phyloP scores from a whole-genome alignment of 768 basidiomycete genomes.

The Panaeolus cyanescens region DNA sequence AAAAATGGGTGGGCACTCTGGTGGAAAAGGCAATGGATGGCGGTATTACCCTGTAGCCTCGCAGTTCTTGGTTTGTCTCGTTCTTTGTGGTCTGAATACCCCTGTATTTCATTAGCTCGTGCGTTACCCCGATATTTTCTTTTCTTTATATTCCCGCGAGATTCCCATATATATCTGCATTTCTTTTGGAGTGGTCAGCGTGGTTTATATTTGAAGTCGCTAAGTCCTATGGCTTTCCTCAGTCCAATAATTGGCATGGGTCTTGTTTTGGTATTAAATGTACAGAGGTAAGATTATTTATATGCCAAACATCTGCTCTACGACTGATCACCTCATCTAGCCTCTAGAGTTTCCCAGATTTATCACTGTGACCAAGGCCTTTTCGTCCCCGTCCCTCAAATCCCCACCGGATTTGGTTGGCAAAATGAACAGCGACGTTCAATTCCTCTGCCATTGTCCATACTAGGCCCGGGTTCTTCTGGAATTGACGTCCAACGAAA shows the following conservation, averaged over 20 bases:
- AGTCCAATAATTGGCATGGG: no score
- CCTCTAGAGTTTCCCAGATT: neutral
- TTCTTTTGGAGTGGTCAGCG: no score
- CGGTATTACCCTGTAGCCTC: conserved; percentile 41
- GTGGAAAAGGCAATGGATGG: conserved; percentile 77
- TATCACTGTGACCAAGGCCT: neutral
- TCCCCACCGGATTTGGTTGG: conserved; percentile 59
- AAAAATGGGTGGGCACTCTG: conserved; percentile 74
- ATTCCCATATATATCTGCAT: neutral
- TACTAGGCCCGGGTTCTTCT: conserved; percentile 57
- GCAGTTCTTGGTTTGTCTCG: neutral
- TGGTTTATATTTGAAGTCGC: no score
- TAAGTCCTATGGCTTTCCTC: no score
- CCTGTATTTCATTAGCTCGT: conserved; percentile 1
- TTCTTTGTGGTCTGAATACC: conserved; percentile 1
- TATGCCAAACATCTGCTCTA: no score
- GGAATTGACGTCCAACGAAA: conserved; percentile 54
- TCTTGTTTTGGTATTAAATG: no score
- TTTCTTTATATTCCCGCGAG: neutral
- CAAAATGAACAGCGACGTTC: conserved; percentile 44
- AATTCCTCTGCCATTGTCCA: conserved; percentile 59
- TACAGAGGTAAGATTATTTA: no score
- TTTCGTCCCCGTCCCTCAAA: conserved; percentile 38
- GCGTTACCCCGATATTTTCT: neutral
- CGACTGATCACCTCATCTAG: no score